Evolutionary conservation across 257 asterid genomes (phyloP).

Genomic region (Verbascum thapsus): DNA sequence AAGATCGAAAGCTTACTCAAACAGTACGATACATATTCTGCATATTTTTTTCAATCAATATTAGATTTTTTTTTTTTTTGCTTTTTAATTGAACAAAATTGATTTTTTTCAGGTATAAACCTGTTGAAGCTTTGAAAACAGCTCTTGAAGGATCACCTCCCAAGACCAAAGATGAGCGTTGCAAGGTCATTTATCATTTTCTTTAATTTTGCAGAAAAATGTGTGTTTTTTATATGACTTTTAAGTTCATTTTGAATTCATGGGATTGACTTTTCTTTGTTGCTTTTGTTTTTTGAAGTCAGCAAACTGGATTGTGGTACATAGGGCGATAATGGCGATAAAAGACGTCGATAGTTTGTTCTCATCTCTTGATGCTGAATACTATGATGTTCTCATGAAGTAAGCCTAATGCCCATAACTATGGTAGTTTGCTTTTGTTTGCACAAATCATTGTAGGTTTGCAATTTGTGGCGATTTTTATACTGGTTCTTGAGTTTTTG

Average conservation of each 20-base stretch:
- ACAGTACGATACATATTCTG: constrained; percentile 50
- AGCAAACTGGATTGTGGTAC: constrained; percentile 97
- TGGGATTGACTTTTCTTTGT: constrained; percentile 24
- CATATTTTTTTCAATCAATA: too few species aligned
- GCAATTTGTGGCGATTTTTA: constrained; percentile 21
- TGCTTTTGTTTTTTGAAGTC: constrained; percentile 48
- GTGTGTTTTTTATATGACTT: too few species aligned
- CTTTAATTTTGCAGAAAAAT: too few species aligned
- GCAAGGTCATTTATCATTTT: too few species aligned
- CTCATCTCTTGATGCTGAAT: constrained; percentile 86
- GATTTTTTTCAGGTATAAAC: constrained; percentile 66
- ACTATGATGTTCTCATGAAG: constrained; percentile 97
- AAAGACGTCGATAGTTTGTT: constrained; percentile 92
- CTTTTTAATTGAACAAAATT: too few species aligned
- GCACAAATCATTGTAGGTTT: constrained; percentile 10
- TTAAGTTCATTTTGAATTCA: too few species aligned
- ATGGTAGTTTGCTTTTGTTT: constrained; percentile 2
- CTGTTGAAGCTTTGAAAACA: constrained; percentile 96
- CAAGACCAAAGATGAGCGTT: constrained; percentile 87
- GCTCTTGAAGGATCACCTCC: constrained; percentile 98
- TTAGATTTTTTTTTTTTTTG: too few species aligned
- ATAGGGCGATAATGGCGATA: constrained; percentile 97
- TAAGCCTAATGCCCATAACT: constrained; percentile 36
- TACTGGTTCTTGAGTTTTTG: not conserved
- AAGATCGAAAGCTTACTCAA: constrained; percentile 98